Evolutionary conservation across 2,329 filamentous ascomycete species (phyloP).

Genomic region (Calonectria hawksworthii): DNA sequence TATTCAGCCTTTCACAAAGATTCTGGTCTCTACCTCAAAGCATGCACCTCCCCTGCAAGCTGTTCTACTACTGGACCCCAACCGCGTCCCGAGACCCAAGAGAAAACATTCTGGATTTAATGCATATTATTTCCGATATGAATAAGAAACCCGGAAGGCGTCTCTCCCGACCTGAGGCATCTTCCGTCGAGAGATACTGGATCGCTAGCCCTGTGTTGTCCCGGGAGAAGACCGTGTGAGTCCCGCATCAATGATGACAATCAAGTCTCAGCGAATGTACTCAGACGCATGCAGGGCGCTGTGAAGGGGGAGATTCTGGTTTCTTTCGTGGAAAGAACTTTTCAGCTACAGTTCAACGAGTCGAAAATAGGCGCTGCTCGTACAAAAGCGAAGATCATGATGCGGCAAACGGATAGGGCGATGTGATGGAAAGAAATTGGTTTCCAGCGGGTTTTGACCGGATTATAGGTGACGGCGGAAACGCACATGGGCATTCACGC

Average conservation of each 20-base stretch:
- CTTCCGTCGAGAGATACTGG: background rate
- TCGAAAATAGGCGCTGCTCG: background rate
- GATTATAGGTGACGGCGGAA: background rate
- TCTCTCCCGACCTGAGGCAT: background rate
- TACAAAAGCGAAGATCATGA: background rate
- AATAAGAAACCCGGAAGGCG: background rate
- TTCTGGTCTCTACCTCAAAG: background rate
- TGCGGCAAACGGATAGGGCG: background rate
- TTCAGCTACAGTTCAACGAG: background rate
- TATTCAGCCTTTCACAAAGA: background rate
- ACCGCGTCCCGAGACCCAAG: background rate
- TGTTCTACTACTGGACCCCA: background rate
- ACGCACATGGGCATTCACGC: background rate
- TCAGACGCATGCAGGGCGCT: background rate
- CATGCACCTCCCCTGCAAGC: background rate
- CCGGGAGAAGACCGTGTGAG: background rate
- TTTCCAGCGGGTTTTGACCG: background rate
- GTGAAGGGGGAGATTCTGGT: no score
- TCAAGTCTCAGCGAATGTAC: background rate
- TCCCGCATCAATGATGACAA: background rate
- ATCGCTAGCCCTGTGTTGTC: background rate
- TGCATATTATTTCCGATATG: background rate
- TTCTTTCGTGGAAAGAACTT: background rate
- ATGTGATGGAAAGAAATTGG: background rate
- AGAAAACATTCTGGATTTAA: background rate